These are phyloP conservation scores for Carex pumila DNA, from an alignment of 176 grass and related monocot species.

Conservation along the genomic window DNA sequence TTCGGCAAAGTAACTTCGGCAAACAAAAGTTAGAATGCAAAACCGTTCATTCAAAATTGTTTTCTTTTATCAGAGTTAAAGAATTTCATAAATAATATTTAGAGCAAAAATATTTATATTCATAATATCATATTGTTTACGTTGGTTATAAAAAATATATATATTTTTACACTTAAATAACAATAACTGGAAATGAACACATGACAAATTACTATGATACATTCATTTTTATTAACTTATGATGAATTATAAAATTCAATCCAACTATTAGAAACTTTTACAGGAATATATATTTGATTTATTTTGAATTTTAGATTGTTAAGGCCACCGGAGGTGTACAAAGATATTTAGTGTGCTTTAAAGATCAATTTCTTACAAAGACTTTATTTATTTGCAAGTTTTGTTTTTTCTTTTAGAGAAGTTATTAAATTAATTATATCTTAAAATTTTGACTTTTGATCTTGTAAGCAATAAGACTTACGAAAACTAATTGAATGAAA, in stretches of 20 bases:
- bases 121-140: too few species aligned
- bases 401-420: too few species aligned
- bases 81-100: not conserved
- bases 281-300: not conserved
- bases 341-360: too few species aligned
- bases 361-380: too few species aligned
- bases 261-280: not conserved
- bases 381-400: too few species aligned
- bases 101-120: not conserved
- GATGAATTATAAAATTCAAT: not conserved
- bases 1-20: not conserved
- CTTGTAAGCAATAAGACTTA: not conserved
- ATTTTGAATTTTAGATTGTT: not conserved
- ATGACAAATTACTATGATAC: not conserved
- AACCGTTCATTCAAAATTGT: not conserved
- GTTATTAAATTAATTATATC: too few species aligned
- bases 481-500: not conserved
- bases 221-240: not conserved
- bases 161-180: not conserved
- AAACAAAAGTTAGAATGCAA: not conserved
- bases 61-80: not conserved
- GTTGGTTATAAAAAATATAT: not conserved
- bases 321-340: too few species aligned
- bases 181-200: not conserved
- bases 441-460: not conserved